Evolutionary conservation across 176 grass and related monocot genomes (phyloP), one percentile per base, ranked within the genome.

Genomic region (Ensete ventricosum): DNA sequence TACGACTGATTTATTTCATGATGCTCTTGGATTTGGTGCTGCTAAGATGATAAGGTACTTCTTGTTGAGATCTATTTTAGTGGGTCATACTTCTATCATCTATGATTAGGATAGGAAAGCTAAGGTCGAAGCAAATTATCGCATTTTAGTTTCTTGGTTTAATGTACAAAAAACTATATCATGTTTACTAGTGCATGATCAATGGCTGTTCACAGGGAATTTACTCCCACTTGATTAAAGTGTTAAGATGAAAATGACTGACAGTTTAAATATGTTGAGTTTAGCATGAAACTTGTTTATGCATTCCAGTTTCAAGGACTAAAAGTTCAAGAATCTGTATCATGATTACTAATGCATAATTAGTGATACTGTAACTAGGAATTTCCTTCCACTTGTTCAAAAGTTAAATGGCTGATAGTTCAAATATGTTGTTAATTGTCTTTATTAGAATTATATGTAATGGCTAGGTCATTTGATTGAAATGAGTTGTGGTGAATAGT

Each of bases 31-130:
- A 82, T 99, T 99, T 86, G 90, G 90, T 81, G 77, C 90, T 14
- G 90, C 95, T 64, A 99, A 99, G 84, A 99, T 99, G 90, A 99
- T 91, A 81, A 91, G 95, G 95, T 98, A 89, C 50, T 43, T 77
- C 2, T 69, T 8, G 79, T 6, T 54, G 69, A 9, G 20, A 14
- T 29, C 52, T 22, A 63, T 52, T 75, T 60, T 52, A 16, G 48
- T 55, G 11, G 14, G 9, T 14, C 60, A 49, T n/a, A 22, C 54
- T 23, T 23, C 16, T 83, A 50, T 50, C 53, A 55, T 49, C 9
- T 53, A 76, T 54, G 7, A 48, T 68, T 82, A n/a, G 19, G 62
- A 69, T 43, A 52, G 25, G 27, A 69, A 67, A 52, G 25, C 54
- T 6, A 3, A 17, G 16, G 0, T 59, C 9, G 16, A 59, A 59